phyloP scores from a whole-genome alignment of 1,139 yeast species.

The Saccharomyces pastorianus region DNA sequence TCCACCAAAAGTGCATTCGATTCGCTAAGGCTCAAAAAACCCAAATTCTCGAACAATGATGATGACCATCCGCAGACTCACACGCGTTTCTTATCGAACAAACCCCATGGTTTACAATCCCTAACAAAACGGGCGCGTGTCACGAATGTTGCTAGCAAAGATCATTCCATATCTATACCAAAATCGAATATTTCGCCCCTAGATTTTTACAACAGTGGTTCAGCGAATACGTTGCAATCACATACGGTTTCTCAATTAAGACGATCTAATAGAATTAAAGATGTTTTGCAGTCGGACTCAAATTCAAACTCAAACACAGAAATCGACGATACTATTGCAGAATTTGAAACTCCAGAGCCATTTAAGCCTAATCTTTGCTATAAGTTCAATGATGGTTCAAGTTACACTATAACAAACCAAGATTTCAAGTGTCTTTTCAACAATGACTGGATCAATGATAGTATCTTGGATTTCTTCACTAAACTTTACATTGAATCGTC shows the following conservation, averaged over 20 bases:
- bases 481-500: constrained; percentile 46
- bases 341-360: constrained; percentile 44
- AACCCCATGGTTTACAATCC: background rate
- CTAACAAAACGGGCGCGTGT: background rate
- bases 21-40: background rate
- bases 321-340: constrained; percentile 50
- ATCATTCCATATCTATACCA: background rate
- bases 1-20: background rate
- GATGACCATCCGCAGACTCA: background rate
- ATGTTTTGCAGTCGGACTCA: background rate
- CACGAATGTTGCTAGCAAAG: background rate
- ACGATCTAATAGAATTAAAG: constrained; percentile 6
- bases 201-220: background rate
- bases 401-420: constrained; percentile 45
- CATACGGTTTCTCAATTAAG: constrained; percentile 5
- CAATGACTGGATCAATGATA: constrained; percentile 71
- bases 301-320: constrained; percentile 13
- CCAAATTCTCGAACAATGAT: background rate
- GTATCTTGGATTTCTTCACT: constrained; percentile 63
- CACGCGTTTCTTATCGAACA: background rate
- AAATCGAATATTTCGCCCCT: background rate
- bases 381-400: constrained; percentile 42
- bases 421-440: constrained; percentile 64
- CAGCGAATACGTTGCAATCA: background rate
- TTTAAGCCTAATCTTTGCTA: constrained; percentile 49